Evolutionary conservation across 176 grass and related monocot species (phyloP).

Genomic region (Ensete glaucum): DNA sequence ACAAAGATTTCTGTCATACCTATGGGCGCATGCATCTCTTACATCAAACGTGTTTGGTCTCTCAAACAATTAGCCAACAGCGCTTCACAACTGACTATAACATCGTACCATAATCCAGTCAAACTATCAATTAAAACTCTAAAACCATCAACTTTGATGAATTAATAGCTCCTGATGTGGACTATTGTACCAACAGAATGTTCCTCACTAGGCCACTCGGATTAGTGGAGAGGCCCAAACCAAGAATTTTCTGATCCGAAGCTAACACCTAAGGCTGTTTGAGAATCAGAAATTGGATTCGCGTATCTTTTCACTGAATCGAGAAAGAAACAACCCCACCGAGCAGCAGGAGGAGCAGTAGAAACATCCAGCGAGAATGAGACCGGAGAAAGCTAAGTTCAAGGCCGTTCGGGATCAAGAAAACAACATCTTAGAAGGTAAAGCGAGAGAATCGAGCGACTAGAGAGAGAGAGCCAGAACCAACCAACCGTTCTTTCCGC

Average conservation of each 20-base stretch:
- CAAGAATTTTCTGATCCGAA: neutral
- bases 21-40: neutral
- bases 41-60: neutral
- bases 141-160: neutral
- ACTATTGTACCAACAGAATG: neutral
- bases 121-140: neutral
- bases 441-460: neutral
- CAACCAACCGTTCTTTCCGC: slow-evolving; percentile 68
- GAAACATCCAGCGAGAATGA: neutral
- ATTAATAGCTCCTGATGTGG: neutral
- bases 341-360: neutral
- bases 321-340: neutral
- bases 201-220: neutral
- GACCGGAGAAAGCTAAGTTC: neutral
- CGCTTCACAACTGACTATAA: neutral
- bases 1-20: neutral
- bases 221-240: neutral
- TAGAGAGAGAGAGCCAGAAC: neutral
- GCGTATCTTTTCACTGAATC: neutral
- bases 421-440: neutral
- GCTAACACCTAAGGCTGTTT: neutral
- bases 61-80: neutral
- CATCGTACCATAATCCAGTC: neutral
- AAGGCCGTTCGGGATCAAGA: neutral
- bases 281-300: neutral